Conservation (phyloP, 1,284 basidiomycete species). For the Ganoderma lucidum region DNA sequence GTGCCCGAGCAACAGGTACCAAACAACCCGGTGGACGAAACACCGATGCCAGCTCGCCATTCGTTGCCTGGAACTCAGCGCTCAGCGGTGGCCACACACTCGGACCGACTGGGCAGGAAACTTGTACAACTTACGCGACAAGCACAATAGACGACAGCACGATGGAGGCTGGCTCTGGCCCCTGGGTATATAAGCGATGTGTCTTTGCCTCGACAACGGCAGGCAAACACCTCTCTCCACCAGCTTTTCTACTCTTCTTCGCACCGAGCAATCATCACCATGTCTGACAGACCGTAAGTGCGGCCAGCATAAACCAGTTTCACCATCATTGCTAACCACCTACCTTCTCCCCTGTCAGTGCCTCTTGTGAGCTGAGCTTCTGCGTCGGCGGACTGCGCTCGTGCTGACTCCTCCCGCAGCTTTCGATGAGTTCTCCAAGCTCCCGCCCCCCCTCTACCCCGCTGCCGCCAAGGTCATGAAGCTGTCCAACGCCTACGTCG, state of each 20-base stretch:
- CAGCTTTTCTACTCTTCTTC: not conserved
- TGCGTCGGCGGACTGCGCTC: not conserved
- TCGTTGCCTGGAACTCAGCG: not conserved
- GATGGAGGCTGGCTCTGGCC: not conserved
- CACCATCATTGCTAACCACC: not conserved
- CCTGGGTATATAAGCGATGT: not conserved
- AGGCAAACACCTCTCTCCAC: not conserved
- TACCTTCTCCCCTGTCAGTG: not conserved
- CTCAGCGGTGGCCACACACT: not conserved
- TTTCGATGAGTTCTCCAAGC: not conserved
- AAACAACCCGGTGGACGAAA: not conserved
- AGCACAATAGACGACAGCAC: not conserved
- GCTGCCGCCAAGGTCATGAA: not conserved
- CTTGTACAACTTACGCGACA: not conserved
- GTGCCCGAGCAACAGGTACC: not conserved
- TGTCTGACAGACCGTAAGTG: not conserved
- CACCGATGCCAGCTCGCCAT: not conserved
- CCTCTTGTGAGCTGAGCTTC: not conserved
- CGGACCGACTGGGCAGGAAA: not conserved
- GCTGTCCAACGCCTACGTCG: slow-evolving; percentile 1
- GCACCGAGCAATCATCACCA: not conserved
- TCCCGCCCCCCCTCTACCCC: not conserved
- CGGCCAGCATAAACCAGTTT: not conserved
- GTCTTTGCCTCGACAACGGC: not conserved
- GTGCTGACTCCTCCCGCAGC: not conserved